Conservation (phyloP, 495 filamentous ascomycete species). For the Neurospora cerealis region DNA sequence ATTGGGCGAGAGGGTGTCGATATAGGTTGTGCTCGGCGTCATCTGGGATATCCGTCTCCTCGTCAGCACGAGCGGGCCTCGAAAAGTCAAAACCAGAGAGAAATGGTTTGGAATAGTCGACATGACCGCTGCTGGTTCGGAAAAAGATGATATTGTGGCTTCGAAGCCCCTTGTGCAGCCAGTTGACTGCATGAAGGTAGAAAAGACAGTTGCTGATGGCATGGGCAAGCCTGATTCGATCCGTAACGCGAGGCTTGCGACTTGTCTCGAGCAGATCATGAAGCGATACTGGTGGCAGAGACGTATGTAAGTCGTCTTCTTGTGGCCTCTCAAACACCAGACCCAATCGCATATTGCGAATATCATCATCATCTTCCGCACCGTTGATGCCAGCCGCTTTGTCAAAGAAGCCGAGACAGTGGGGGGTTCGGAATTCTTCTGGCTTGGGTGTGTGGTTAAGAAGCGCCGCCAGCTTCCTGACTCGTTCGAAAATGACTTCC, state of each 20-base stretch:
- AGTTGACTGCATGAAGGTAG: constrained; percentile 46
- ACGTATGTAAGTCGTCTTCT: constrained; percentile 15
- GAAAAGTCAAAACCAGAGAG: constrained; percentile 47
- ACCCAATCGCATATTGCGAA: constrained; percentile 24
- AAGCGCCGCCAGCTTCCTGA: constrained; percentile 28
- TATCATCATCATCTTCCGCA: constrained; percentile 23
- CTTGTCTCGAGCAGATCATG: constrained; percentile 18
- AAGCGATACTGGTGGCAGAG: constrained; percentile 26
- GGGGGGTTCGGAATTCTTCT: constrained; percentile 32
- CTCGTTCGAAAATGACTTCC: constrained; percentile 26
- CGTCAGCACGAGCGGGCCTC: constrained; percentile 38
- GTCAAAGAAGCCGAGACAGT: constrained; percentile 37
- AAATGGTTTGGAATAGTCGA: constrained; percentile 29
- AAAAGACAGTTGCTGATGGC: constrained; percentile 30
- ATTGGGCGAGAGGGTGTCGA: constrained; percentile 37
- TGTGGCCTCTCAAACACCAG: constrained; percentile 28
- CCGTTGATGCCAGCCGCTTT: constrained; percentile 12
- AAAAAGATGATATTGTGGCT: constrained; percentile 50
- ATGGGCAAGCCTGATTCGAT: constrained; percentile 27
- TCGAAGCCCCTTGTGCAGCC: constrained; percentile 52
- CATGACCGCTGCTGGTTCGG: constrained; percentile 9
- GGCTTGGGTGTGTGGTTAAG: constrained; percentile 33
- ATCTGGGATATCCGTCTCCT: constrained; percentile 42
- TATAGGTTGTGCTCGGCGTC: constrained; percentile 38
- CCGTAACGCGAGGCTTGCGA: constrained; percentile 24